These are phyloP conservation scores for Yamadazyma sp. DNA, from an alignment of 805 yeast genomes.

Conservation along the genomic window DNA sequence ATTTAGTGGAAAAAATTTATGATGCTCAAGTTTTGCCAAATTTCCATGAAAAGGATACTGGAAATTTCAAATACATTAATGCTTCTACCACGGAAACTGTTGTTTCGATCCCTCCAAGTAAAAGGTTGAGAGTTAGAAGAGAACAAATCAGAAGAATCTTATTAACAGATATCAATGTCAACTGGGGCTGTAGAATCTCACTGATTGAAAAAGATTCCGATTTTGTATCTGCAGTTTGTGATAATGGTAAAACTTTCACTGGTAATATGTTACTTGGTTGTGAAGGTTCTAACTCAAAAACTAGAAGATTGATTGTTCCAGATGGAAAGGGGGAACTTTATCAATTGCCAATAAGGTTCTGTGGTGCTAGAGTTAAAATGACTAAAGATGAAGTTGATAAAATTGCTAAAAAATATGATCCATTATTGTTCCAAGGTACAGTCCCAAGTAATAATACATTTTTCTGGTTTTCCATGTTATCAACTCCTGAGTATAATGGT, in stretches of 20 bases:
- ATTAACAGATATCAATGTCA: constrained; percentile 20
- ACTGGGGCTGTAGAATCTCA: constrained; percentile 22
- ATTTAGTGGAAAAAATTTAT: constrained; percentile 17
- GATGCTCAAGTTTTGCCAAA: constrained; percentile 22
- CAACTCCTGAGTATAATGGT: constrained; percentile 16
- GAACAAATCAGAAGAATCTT: constrained; percentile 23
- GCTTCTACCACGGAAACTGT: constrained; percentile 23
- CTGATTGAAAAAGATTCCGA: constrained; percentile 9
- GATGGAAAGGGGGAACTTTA: constrained; percentile 16
- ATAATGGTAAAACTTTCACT: constrained; percentile 12
- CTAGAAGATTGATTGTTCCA: constrained; percentile 18
- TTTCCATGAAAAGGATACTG: constrained; percentile 23
- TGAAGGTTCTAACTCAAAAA: constrained; percentile 23
- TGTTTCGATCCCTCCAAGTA: constrained; percentile 26
- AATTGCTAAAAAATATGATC: constrained; percentile 20
- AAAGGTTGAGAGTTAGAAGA: constrained; percentile 24
- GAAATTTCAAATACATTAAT: constrained; percentile 25
- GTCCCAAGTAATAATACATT: constrained; percentile 21
- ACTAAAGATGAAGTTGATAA: constrained; percentile 16
- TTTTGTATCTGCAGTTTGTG: constrained; percentile 13
- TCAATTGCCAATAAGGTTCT: constrained; percentile 22
- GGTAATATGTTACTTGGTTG: constrained; percentile 23
- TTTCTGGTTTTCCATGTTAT: constrained; percentile 26
- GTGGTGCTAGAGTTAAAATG: constrained; percentile 23
- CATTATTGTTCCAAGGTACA: constrained; percentile 27